phyloP scores from a whole-genome alignment of 78 protist species.

The Pigoraptor vietnamica region DNA sequence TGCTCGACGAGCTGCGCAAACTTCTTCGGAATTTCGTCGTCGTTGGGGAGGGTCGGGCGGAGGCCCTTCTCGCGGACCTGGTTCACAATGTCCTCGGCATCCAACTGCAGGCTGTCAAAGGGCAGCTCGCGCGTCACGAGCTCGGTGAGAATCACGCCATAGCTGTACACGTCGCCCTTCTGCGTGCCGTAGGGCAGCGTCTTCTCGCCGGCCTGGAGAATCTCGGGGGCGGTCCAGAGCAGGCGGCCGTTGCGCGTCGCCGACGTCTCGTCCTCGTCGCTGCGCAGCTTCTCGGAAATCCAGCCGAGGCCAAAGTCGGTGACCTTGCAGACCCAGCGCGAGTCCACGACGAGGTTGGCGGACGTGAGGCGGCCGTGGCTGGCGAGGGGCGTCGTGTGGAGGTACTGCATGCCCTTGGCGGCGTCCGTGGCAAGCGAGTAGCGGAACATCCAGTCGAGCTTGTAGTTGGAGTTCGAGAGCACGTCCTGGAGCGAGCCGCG shows the following conservation, averaged over 20 bases:
- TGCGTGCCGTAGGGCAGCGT: neutral
- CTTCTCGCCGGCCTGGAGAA: neutral
- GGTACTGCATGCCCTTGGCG: neutral
- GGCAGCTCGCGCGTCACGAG: constrained; percentile 8
- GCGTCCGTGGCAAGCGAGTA: neutral
- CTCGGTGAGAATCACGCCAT: constrained; percentile 1
- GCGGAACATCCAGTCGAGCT: neutral
- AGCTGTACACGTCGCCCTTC: constrained; percentile 8
- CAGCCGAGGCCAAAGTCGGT: neutral
- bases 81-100: neutral
- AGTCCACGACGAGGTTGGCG: neutral
- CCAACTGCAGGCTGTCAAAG: neutral
- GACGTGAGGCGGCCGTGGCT: neutral
- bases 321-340: neutral
- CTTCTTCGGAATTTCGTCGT: neutral
- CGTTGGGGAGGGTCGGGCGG: neutral
- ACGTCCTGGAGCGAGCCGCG: neutral
- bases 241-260: neutral
- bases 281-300: neutral
- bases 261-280: neutral
- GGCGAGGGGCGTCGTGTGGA: neutral
- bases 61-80: neutral
- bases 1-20: neutral
- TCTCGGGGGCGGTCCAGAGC: neutral
- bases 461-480: neutral